These are phyloP conservation scores for Radiomyces spectabilis DNA, from an alignment of 192 early-diverging fungal genomes.

Conservation along the genomic window DNA sequence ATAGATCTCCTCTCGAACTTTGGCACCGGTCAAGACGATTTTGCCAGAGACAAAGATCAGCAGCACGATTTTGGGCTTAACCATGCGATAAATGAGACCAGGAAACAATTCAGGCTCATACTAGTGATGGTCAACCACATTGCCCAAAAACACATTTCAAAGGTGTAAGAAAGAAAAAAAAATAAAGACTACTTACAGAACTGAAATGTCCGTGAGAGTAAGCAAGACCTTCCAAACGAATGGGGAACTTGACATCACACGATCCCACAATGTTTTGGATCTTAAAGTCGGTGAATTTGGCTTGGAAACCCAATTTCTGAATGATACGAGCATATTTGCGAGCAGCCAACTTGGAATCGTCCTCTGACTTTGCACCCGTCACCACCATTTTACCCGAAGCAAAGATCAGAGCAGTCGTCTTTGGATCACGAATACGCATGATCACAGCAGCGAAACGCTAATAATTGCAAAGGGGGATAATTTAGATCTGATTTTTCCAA, in stretches of 20 bases:
- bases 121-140: constrained; percentile 35
- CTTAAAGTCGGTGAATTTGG: constrained; percentile 99
- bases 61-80: constrained; percentile 94
- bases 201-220: constrained; percentile 89
- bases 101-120: constrained; percentile 99
- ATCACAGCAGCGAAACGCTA: constrained; percentile 99
- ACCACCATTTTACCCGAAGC: constrained; percentile 99
- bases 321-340: constrained; percentile 99
- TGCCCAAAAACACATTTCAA: too few relatives aligned
- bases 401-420: constrained; percentile 98
- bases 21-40: constrained; percentile 97
- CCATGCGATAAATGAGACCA: constrained; percentile 98
- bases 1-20: constrained; percentile 94
- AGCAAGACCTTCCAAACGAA: constrained; percentile 93
- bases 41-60: constrained; percentile 99
- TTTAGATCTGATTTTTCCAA: neutral
- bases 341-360: constrained; percentile 90
- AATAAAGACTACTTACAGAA: constrained; percentile 57
- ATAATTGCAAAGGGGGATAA: too few relatives aligned
- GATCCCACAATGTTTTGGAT: constrained; percentile 99
- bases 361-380: constrained; percentile 95
- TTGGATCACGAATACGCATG: constrained; percentile 99
- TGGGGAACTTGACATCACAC: constrained; percentile 99
- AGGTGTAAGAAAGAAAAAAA: too few relatives aligned
- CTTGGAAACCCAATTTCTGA: constrained; percentile 94